Percentiles rank a stretch among this genome's conserved stretches.
Conservation (phyloP, 495 filamentous ascomycete species). For the Trichoderma asperelloides region DNA sequence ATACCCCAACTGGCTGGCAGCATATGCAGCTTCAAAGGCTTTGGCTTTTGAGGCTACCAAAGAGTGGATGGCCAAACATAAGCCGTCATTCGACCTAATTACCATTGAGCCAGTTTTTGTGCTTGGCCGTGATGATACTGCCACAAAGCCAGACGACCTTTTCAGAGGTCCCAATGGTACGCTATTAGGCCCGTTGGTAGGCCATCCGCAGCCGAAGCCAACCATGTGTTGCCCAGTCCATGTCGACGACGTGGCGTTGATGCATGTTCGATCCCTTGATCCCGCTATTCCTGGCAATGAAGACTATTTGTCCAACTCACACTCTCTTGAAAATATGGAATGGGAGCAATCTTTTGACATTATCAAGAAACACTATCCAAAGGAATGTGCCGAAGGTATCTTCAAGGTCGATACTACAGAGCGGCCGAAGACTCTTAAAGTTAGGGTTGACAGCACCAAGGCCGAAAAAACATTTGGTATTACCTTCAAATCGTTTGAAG, state of each 20-base stretch:
- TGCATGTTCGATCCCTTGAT: slow-evolving; percentile 12
- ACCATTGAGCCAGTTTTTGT: slow-evolving; percentile 13
- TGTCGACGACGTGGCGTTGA: slow-evolving; percentile 12
- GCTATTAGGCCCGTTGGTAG: slow-evolving; percentile 10
- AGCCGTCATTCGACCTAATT: slow-evolving; percentile 10
- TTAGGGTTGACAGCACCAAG: slow-evolving; percentile 20
- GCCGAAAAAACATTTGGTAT: slow-evolving; percentile 36
- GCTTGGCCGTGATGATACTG: slow-evolving; percentile 11
- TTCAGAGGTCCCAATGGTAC: slow-evolving; percentile 11
- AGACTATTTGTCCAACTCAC: slow-evolving; percentile 16
- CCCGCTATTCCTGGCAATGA: slow-evolving; percentile 20
- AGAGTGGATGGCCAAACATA: slow-evolving; percentile 22
- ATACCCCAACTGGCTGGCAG: slow-evolving; percentile 14
- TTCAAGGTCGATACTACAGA: slow-evolving; percentile 19
- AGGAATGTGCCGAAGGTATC: slow-evolving; percentile 22
- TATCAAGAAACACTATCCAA: slow-evolving; percentile 26
- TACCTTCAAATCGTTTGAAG: slow-evolving; percentile 32
- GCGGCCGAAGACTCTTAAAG: neutral
- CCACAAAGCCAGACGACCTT: neutral
- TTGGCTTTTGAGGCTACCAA: slow-evolving; percentile 23
- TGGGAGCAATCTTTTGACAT: slow-evolving; percentile 31
- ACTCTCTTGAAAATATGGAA: neutral
- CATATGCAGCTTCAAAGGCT: slow-evolving; percentile 18
- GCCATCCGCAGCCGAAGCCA: neutral
- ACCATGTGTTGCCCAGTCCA: slow-evolving; percentile 15